These are phyloP conservation scores for Aspergillus neoniger DNA, from an alignment of 2,329 filamentous ascomycete genomes.

Conservation along the genomic window DNA sequence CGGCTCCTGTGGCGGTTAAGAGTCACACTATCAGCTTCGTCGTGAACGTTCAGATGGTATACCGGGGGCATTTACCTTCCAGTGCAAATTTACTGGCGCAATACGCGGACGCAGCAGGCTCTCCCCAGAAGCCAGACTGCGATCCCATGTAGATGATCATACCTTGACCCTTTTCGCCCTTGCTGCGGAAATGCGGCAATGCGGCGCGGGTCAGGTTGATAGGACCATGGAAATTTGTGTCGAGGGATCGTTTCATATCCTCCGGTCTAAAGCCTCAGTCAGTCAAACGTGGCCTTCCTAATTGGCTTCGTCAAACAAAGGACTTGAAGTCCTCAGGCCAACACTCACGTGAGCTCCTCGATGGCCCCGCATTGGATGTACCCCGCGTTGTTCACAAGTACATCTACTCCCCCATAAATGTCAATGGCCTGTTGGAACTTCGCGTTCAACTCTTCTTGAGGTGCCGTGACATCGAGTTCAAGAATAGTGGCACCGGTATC, in stretches of 20 bases:
- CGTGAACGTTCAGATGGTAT: too few relatives aligned
- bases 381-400: constrained; percentile 53
- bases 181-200: neutral
- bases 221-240: neutral
- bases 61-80: neutral
- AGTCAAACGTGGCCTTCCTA: too few relatives aligned
- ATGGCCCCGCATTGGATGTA: constrained; percentile 25
- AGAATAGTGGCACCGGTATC: constrained; percentile 25
- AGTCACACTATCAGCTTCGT: too few relatives aligned
- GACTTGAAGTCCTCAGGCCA: neutral
- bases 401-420: constrained; percentile 32
- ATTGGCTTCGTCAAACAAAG: neutral
- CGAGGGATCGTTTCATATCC: neutral
- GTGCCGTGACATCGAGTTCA: constrained; percentile 26
- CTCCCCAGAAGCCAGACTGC: neutral
- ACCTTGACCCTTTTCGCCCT: neutral
- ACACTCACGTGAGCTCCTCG: constrained; percentile 30
- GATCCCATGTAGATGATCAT: constrained; percentile 7
- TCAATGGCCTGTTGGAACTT: constrained; percentile 17
- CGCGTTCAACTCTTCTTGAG: constrained; percentile 20
- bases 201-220: neutral
- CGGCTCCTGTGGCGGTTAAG: neutral
- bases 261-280: neutral
- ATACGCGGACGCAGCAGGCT: neutral
- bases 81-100: neutral